A percentile compares a stretch with the other conserved stretches of the same genome.
Conservation (phyloP, 2,329 filamentous ascomycete genomes). For the Rhytidhysteron rufulum region DNA sequence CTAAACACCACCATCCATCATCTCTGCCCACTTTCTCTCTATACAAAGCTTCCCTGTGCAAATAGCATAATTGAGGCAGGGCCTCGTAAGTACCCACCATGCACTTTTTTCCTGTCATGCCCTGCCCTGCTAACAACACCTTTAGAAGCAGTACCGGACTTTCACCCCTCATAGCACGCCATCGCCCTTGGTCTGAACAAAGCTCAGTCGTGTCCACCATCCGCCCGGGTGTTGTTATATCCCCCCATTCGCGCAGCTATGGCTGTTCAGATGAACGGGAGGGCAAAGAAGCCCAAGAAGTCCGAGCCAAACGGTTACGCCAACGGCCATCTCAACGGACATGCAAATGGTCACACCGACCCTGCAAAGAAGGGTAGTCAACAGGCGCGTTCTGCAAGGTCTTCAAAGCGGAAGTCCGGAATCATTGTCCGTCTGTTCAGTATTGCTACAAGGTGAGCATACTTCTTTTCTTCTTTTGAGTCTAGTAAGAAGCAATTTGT, state of each 20-base stretch:
- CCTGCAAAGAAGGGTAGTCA: conserved; percentile 19
- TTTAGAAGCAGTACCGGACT: too few species aligned
- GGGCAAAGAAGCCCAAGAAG: conserved; percentile 32
- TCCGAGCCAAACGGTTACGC: conserved; percentile 20
- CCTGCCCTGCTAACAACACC: too few species aligned
- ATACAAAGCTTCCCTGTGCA: too few species aligned
- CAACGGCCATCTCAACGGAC: conserved; percentile 21
- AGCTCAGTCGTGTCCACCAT: too few species aligned
- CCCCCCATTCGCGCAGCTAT: conserved; percentile 29
- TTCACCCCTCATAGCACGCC: too few species aligned
- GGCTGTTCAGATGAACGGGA: conserved; percentile 35
- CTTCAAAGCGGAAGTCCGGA: conserved; percentile 17
- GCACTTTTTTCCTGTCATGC: too few species aligned
- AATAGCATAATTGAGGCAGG: conserved; percentile 1
- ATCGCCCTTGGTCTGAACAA: too few species aligned
- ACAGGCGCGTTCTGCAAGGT: conserved; percentile 12
- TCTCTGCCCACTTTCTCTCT: not conserved
- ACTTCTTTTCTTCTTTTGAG: too few species aligned
- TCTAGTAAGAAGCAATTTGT: too few species aligned
- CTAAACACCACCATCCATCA: conserved; percentile 1
- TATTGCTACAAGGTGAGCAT: conserved; percentile 26
- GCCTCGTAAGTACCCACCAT: too few species aligned
- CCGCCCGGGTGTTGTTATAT: too few species aligned
- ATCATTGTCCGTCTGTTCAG: conserved; percentile 26
- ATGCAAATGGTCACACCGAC: conserved; percentile 23